Base-by-base conservation (phyloP, 768 basidiomycete genomes). In the Mycena albidolilacea region DNA sequence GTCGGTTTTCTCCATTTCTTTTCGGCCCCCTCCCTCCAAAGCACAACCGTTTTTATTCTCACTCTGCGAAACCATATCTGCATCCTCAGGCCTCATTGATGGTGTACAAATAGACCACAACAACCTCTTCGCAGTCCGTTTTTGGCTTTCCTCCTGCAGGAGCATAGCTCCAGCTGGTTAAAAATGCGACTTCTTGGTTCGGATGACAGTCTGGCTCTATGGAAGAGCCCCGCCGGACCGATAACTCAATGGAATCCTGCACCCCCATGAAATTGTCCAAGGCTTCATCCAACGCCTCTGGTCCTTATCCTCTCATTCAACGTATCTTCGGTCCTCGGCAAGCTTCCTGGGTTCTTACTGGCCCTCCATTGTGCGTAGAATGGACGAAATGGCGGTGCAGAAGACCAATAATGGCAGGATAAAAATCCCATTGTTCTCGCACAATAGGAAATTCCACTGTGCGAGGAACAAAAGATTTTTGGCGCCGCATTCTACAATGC, bases 401-500 rank as follows among this genome's bases (percentile, higher is more conserved):
- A 46, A 41, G 55, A 44, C 65, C 55, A 8, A 14, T 35, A 63
- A 63, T 14, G 38, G 23, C 17, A 21, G 7, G 37, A 59, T 23
- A 37, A 61, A 69, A 60, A 61, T 39, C 37, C 67, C 71, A 72
- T 72, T 72, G 71, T 72, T 64, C 71, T 67, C 35, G 48, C 21
- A 72, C 71, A 72, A 72, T 72, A 61, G 68, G 60, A 59, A 58
- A 62, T 30, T 15, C 52, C 48, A 60, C 62, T 48, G 30, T 30
- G 30, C 68, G 39, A 6, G 30, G 63, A 69, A 73, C 72, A 73
- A 73, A 60, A 73, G 72, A 21, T 43, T 59, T 23, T 62, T 21
- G 41, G 14, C 61, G 37, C 39, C 44, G 67, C 43, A 12, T 46
- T 59, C 57, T 67, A 73, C 67, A 73, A 73, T 73, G 72, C 63